These are phyloP conservation scores for Podosphaera fusca DNA, from an alignment of 2,329 filamentous ascomycete species.

Conservation along the genomic window DNA sequence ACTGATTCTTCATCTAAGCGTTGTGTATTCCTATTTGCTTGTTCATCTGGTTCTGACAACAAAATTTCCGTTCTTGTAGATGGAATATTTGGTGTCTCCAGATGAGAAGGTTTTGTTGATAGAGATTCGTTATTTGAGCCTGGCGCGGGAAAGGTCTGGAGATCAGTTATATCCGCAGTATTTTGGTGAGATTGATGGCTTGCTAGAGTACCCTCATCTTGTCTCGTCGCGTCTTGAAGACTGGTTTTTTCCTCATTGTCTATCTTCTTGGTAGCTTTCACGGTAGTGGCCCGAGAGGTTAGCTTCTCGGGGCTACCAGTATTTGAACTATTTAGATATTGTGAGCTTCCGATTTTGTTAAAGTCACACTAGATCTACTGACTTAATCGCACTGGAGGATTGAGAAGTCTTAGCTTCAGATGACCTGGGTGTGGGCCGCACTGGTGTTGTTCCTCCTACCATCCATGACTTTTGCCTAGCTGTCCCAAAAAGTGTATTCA, in stretches of 20 bases:
- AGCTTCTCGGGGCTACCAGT: neutral
- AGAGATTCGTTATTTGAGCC: neutral
- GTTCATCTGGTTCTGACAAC: neutral
- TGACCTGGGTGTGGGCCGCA: constrained; percentile 14
- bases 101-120: neutral
- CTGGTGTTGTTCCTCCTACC: constrained; percentile 9
- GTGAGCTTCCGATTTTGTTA: neutral
- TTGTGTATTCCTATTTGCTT: neutral
- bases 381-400: neutral
- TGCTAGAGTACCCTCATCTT: neutral
- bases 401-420: constrained; percentile 6
- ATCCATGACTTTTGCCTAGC: constrained; percentile 17
- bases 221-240: neutral
- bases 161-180: neutral
- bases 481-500: constrained; percentile 16
- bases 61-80: neutral
- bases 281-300: neutral
- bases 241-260: neutral
- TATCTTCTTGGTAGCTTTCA: neutral
- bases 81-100: neutral
- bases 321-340: neutral
- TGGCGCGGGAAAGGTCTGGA: neutral
- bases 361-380: neutral
- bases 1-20: neutral
- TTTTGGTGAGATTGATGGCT: neutral